Conservation (phyloP, 495 filamentous ascomycete species). For the Aspergillus bridgeri region DNA sequence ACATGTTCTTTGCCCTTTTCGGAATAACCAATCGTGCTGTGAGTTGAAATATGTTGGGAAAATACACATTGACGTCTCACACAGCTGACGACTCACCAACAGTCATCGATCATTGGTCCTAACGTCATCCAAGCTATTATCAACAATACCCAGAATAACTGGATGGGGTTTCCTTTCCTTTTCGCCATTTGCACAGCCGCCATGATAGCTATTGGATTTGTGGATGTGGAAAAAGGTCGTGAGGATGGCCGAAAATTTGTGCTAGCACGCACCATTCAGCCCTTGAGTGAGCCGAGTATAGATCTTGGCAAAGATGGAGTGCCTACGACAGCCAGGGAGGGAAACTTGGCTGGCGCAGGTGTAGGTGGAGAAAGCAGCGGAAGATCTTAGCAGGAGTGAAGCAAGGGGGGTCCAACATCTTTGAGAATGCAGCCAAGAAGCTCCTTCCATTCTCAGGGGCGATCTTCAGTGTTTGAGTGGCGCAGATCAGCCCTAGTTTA, state of each 20-base stretch:
- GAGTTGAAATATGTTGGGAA: constrained; percentile 14
- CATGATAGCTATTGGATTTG: constrained; percentile 41
- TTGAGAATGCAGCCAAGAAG: no score
- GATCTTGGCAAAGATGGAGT: neutral
- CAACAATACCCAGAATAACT: constrained; percentile 45
- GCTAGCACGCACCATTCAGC: constrained; percentile 28
- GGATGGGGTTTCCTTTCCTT: constrained; percentile 52
- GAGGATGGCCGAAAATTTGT: constrained; percentile 40
- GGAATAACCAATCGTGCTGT: constrained; percentile 51
- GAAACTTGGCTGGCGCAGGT: neutral
- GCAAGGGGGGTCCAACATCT: neutral
- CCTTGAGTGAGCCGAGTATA: neutral
- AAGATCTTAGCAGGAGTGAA: neutral
- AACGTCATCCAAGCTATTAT: constrained; percentile 51
- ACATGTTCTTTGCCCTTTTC: constrained; percentile 53
- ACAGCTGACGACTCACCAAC: neutral
- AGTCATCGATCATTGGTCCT: constrained; percentile 51
- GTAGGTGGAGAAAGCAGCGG: neutral
- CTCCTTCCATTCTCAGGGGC: no score
- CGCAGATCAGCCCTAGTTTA: no score
- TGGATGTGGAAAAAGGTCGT: constrained; percentile 47
- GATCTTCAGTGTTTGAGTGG: no score
- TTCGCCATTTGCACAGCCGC: constrained; percentile 42
- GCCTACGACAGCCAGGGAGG: neutral
- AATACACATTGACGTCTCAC: neutral